phyloP scores from a whole-genome alignment of 306 rosid genomes.

The Begonia peltatifolia region DNA sequence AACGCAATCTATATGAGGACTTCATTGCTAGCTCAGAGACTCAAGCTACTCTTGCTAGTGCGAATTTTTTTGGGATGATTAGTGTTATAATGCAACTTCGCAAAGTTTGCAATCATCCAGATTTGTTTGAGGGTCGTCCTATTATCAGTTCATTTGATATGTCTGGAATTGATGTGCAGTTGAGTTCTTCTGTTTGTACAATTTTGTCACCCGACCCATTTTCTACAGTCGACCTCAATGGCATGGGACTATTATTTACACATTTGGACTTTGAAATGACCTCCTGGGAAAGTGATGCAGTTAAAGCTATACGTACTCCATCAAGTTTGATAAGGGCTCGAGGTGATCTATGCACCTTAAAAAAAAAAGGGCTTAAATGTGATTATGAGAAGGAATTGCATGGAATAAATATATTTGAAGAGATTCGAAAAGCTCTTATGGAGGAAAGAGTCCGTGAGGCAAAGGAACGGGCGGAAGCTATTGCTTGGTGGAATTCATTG shows the following conservation, averaged over 20 bases:
- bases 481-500: constrained; percentile 98
- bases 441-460: constrained; percentile 72
- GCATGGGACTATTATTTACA: constrained; percentile 71
- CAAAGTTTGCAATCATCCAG: constrained; percentile 98
- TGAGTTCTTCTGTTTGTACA: constrained; percentile 77
- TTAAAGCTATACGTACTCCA: constrained; percentile 67
- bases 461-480: constrained; percentile 61
- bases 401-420: constrained; percentile 79
- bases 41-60: constrained; percentile 88
- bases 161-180: constrained; percentile 53
- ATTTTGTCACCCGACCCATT: constrained; percentile 41
- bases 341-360: constrained; percentile 27
- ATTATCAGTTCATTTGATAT: constrained; percentile 92
- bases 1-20: constrained; percentile 90
- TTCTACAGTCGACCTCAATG: constrained; percentile 58
- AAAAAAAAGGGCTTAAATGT: constrained; percentile 41
- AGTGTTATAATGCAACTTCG: constrained; percentile 96
- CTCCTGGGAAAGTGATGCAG: constrained; percentile 91
- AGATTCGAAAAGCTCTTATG: constrained; percentile 65
- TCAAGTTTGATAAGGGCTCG: constrained; percentile 49
- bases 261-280: constrained; percentile 76
- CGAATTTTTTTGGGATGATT: constrained; percentile 96
- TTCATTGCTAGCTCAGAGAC: constrained; percentile 94
- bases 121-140: constrained; percentile 98
- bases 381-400: constrained; percentile 35